These are phyloP conservation scores for Eucalyptus paniculata DNA, from an alignment of 345 rosid genomes.

Conservation along the genomic window DNA sequence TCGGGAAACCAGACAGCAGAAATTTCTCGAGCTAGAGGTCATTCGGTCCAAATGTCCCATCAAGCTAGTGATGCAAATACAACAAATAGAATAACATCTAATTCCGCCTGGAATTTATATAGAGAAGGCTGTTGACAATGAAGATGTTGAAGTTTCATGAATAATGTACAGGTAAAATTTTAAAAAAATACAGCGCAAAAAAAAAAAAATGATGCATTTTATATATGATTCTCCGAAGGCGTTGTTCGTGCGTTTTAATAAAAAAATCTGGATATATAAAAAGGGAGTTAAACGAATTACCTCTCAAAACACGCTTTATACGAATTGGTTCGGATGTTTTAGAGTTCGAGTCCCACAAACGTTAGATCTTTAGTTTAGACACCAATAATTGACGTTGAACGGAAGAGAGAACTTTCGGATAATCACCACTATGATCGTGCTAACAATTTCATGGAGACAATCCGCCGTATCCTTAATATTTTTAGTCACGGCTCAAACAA, in stretches of 20 bases:
- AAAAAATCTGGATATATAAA: too few relatives aligned
- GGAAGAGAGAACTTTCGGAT: too few relatives aligned
- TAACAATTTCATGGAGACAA: too few relatives aligned
- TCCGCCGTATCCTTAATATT: rapidly evolving
- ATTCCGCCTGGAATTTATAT: not conserved
- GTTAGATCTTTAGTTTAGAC: rapidly evolving
- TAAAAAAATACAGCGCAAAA: too few relatives aligned
- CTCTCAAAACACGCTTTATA: too few relatives aligned
- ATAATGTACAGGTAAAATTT: too few relatives aligned
- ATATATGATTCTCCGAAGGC: rapidly evolving
- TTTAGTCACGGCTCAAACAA: too few relatives aligned
- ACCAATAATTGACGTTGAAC: rapidly evolving
- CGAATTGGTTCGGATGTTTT: too few relatives aligned
- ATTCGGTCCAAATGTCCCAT: not conserved
- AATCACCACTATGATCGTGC: too few relatives aligned
- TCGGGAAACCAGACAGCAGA: not conserved
- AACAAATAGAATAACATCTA: not conserved
- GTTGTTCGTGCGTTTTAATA: rapidly evolving
- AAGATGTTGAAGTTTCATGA: not conserved
- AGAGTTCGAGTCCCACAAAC: rapidly evolving
- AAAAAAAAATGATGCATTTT: too few relatives aligned
- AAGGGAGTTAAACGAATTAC: too few relatives aligned
- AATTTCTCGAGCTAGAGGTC: not conserved
- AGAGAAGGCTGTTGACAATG: not conserved
- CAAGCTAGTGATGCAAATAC: not conserved